phyloP scores from a whole-genome alignment of 1,284 basidiomycete genomes.

The Sporisorium scitamineum region DNA sequence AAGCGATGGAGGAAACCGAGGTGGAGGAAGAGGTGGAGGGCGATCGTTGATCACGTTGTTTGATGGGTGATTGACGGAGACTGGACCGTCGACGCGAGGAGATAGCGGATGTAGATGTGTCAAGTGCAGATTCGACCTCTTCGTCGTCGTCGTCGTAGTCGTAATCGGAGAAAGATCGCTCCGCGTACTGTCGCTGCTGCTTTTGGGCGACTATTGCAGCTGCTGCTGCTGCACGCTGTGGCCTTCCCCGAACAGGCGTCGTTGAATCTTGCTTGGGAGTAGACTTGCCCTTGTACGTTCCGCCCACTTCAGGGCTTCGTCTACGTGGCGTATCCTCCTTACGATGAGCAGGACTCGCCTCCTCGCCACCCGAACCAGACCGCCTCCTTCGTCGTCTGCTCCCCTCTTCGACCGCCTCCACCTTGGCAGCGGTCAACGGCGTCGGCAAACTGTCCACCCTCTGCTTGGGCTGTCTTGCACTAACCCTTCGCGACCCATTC shows the following conservation, averaged over 20 bases:
- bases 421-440: slow-evolving; percentile 30
- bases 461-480: slow-evolving; percentile 39
- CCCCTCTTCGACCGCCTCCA: slow-evolving; percentile 20
- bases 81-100: slow-evolving; percentile 2
- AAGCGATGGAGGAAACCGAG: slow-evolving; percentile 16
- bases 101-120: background rate
- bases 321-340: background rate
- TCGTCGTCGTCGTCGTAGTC: slow-evolving; percentile 37
- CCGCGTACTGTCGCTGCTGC: slow-evolving; percentile 22
- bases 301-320: slow-evolving; percentile 24
- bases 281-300: slow-evolving; percentile 22
- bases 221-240: slow-evolving; percentile 30
- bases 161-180: slow-evolving; percentile 36
- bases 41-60: slow-evolving; percentile 17
- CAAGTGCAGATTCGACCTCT: slow-evolving; percentile 29
- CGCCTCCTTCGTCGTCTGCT: slow-evolving; percentile 24
- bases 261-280: background rate
- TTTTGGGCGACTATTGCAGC: slow-evolving; percentile 29
- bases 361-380: slow-evolving; percentile 16
- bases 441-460: slow-evolving; percentile 31
- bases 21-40: slow-evolving; percentile 22
- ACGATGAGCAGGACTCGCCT: slow-evolving; percentile 3
- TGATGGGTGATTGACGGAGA: slow-evolving; percentile 15
- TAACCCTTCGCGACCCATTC: slow-evolving; percentile 17
- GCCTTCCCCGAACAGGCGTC: slow-evolving; percentile 14